Percentiles rank a stretch among this genome's conserved stretches.
These are phyloP conservation scores for Hyaloscypha hepaticicola DNA, from an alignment of 495 filamentous ascomycete genomes.

Conservation along the genomic window DNA sequence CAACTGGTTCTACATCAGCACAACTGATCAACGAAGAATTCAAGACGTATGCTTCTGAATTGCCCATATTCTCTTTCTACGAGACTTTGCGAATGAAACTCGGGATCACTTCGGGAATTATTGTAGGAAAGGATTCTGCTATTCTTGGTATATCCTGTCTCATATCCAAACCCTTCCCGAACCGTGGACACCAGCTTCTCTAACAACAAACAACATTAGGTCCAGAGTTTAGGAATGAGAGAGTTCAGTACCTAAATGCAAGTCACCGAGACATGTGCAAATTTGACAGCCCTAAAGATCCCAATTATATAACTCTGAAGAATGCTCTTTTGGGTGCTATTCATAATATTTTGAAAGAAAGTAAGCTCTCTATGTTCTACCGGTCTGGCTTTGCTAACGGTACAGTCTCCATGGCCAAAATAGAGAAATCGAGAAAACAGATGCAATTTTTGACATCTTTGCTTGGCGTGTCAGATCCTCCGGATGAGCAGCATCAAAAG, in stretches of 20 bases:
- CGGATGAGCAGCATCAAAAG: neutral
- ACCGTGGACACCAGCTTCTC: no score
- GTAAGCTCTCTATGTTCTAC: no score
- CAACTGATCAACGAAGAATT: slow-evolving; percentile 52
- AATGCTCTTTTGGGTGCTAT: slow-evolving; percentile 27
- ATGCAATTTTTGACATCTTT: neutral
- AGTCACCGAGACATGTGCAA: slow-evolving; percentile 52
- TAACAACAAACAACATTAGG: neutral
- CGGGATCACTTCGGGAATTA: slow-evolving; percentile 31
- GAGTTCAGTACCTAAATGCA: slow-evolving; percentile 41
- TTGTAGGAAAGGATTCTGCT: slow-evolving; percentile 47
- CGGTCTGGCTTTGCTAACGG: neutral
- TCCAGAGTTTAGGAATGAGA: slow-evolving; percentile 39
- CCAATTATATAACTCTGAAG: slow-evolving; percentile 41
- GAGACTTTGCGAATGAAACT: slow-evolving; percentile 42
- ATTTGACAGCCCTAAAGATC: slow-evolving; percentile 39
- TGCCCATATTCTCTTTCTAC: slow-evolving; percentile 49
- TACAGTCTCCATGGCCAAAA: neutral
- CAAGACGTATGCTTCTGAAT: slow-evolving; percentile 36
- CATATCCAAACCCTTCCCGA: neutral
- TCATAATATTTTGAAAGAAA: neutral
- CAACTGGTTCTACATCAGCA: slow-evolving; percentile 34
- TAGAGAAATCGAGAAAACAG: neutral
- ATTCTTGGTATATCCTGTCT: slow-evolving; percentile 34
- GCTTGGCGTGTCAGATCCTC: neutral